A percentile compares a stretch with the other conserved stretches of the same genome.
phyloP scores from a whole-genome alignment of 1,139 yeast genomes.

The Hyphopichia pseudoburtonii region DNA sequence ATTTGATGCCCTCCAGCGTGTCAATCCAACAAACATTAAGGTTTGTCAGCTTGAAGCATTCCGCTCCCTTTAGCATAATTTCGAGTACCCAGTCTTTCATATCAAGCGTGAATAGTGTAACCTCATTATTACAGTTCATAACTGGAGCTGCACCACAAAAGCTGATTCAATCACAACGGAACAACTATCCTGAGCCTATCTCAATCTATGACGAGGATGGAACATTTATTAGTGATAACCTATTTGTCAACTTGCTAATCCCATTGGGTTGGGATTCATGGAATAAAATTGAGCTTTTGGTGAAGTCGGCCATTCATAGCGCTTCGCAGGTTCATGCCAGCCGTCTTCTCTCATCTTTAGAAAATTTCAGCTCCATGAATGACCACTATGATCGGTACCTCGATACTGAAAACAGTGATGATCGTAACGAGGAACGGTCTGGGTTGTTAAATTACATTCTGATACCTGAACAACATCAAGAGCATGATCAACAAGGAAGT shows the following conservation, averaged over 20 bases:
- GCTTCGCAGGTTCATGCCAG: background rate
- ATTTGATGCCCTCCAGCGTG: conserved; percentile 20
- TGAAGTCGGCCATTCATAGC: conserved; percentile 21
- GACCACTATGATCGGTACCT: conserved; percentile 12
- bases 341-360: conserved; percentile 10
- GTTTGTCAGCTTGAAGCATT: conserved; percentile 45
- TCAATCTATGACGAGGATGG: conserved; percentile 11
- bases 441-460: background rate
- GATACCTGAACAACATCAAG: no score
- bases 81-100: background rate
- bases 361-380: conserved; percentile 12
- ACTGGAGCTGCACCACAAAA: background rate
- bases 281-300: conserved; percentile 47
- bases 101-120: background rate
- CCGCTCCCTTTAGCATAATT: conserved; percentile 23
- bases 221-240: background rate
- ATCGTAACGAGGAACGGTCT: background rate
- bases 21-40: conserved; percentile 56
- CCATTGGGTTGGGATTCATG: conserved; percentile 54
- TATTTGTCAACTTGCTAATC: conserved; percentile 31
- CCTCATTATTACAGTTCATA: background rate
- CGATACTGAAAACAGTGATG: background rate
- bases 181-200: conserved; percentile 7
- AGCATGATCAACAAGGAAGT: no score
- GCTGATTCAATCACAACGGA: background rate